Percentiles rank a stretch among this genome's conserved stretches.
phyloP scores from a whole-genome alignment of 805 yeast species.

The Ogataea wickerhamii region DNA sequence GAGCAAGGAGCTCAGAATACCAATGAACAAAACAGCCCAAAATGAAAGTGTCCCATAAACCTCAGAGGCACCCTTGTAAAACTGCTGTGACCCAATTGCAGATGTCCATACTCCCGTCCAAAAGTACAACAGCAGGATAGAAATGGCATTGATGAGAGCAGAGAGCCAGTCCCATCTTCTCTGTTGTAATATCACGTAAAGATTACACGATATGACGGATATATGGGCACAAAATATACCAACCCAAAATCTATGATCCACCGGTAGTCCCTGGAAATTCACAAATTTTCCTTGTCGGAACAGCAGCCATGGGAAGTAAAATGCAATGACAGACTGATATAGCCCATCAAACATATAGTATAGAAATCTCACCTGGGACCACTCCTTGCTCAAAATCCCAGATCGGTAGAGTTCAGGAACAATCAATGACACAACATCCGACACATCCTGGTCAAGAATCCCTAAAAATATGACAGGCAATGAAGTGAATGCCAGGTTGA shows the following conservation, averaged over 20 bases:
- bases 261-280: constrained; percentile 43
- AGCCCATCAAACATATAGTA: constrained; percentile 66
- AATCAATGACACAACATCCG: constrained; percentile 57
- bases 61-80: constrained; percentile 61
- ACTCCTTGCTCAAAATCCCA: constrained; percentile 62
- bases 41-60: constrained; percentile 57
- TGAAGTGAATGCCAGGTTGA: constrained; percentile 78
- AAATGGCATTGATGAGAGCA: constrained; percentile 46
- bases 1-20: constrained; percentile 49
- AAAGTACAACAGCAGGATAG: constrained; percentile 55
- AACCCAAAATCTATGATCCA: constrained; percentile 68
- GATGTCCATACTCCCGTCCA: constrained; percentile 84
- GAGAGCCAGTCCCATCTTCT: constrained; percentile 78
- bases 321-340: constrained; percentile 67
- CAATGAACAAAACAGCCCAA: constrained; percentile 63
- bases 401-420: constrained; percentile 69
- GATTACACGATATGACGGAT: constrained; percentile 60
- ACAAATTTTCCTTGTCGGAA: constrained; percentile 45
- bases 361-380: constrained; percentile 58
- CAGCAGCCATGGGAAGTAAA: constrained; percentile 61
- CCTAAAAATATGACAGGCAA: constrained; percentile 73
- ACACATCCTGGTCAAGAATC: constrained; percentile 71
- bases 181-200: constrained; percentile 65
- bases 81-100: constrained; percentile 45
- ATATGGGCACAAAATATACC: constrained; percentile 62